Evolutionary conservation across 805 yeast species (phyloP).

Genomic region (Vanderwaltozyma yarrowii): DNA sequence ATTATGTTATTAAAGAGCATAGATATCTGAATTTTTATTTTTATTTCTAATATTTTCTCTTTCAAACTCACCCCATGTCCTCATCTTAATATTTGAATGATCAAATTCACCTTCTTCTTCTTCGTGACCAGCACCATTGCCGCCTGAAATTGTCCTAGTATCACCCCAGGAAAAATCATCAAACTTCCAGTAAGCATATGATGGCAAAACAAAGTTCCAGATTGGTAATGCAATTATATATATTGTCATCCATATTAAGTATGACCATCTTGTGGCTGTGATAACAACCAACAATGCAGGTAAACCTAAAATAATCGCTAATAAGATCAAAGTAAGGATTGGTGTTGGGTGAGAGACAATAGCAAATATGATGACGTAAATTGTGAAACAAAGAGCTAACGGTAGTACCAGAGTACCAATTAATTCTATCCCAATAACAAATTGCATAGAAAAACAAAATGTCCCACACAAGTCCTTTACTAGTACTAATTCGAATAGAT

Average conservation of each 20-base stretch:
- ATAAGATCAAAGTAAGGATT: slow-evolving; percentile 58
- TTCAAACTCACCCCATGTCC: slow-evolving; percentile 91
- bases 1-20: no score
- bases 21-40: no score
- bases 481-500: slow-evolving; percentile 74
- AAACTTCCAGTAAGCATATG: slow-evolving; percentile 87
- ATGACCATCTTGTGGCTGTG: slow-evolving; percentile 65
- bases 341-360: slow-evolving; percentile 71
- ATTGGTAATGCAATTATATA: slow-evolving; percentile 79
- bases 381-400: slow-evolving; percentile 72
- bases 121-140: slow-evolving; percentile 34
- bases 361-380: slow-evolving; percentile 67
- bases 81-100: slow-evolving; percentile 81
- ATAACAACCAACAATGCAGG: slow-evolving; percentile 76
- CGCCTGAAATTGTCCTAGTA: slow-evolving; percentile 70
- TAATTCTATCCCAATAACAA: slow-evolving; percentile 73
- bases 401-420: slow-evolving; percentile 85
- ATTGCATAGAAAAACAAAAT: slow-evolving; percentile 91
- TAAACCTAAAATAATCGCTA: slow-evolving; percentile 72
- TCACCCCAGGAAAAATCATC: slow-evolving; percentile 98
- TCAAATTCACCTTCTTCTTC: slow-evolving; percentile 81
- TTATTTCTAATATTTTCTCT: slow-evolving; percentile 33
- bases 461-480: slow-evolving; percentile 89
- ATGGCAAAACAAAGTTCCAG: slow-evolving; percentile 85
- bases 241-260: slow-evolving; percentile 67